Percentiles rank a stretch among this genome's conserved stretches.
These are phyloP conservation scores for Podaxis carcinomalis DNA, from an alignment of 768 basidiomycete genomes.

Conservation along the genomic window DNA sequence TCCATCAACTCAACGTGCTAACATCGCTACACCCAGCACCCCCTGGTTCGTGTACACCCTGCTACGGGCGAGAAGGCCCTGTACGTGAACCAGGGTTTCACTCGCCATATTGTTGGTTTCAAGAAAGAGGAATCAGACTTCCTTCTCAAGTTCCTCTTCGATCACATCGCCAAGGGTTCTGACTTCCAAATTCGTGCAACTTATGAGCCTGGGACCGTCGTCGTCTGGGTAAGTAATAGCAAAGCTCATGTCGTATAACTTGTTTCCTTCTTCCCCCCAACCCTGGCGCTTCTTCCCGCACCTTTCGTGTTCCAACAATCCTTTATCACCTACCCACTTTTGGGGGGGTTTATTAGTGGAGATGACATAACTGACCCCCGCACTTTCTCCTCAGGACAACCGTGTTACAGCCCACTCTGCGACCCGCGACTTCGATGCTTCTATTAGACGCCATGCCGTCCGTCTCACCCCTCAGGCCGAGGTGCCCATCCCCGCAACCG, in stretches of 20 bases:
- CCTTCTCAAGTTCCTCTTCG: constrained; percentile 50
- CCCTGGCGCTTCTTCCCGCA: not conserved
- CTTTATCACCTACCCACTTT: not conserved
- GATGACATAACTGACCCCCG: not conserved
- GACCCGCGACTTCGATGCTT: constrained; percentile 32
- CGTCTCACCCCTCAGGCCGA: constrained; percentile 48
- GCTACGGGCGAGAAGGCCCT: constrained; percentile 61
- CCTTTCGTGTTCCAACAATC: not conserved
- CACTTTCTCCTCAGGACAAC: constrained; percentile 31
- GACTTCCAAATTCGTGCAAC: constrained; percentile 47
- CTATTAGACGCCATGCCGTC: constrained; percentile 39
- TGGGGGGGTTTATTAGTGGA: not conserved
- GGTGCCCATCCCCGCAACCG: constrained; percentile 21
- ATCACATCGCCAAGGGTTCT: constrained; percentile 46
- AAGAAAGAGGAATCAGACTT: constrained; percentile 52
- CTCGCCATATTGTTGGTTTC: constrained; percentile 50
- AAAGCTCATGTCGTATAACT: not conserved
- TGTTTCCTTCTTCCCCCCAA: not conserved
- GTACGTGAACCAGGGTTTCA: constrained; percentile 55
- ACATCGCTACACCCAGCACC: constrained; percentile 31
- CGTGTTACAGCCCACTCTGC: constrained; percentile 45
- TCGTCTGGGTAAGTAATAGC: constrained; percentile 44
- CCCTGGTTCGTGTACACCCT: constrained; percentile 54
- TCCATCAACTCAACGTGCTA: not conserved
- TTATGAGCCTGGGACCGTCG: constrained; percentile 51